Base-by-base conservation (phyloP, 257 asterid species). In the Anisodus acutangulus region DNA sequence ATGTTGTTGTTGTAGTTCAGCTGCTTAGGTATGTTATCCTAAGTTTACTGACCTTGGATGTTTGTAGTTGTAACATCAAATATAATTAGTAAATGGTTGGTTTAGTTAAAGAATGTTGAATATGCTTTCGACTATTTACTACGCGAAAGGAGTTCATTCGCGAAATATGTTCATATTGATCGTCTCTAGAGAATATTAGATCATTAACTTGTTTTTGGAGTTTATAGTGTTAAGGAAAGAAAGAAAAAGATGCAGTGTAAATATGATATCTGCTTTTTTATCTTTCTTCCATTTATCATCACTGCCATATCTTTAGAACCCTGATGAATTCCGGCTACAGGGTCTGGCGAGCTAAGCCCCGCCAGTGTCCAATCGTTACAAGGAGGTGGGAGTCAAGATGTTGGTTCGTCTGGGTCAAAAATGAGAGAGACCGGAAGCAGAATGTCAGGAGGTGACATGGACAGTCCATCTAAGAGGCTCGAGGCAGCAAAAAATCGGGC, bases 281-380 rank as follows among this genome's bases (percentile, higher is more conserved):
- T 82, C 35, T 31, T 31, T 31, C 35, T 31, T 31, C 35, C 35
- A 31, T 31, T 31, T 31, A 31, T 31, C 70, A 63, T 81, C 4
- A 62, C 47, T 19, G 4, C 60, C 60, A 11, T 47, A 16, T 10
- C 49, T 47, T 8, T 74, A 10, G 80, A 74, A 74, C 43, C 80
- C 39, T 35, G 78, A 62, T 82, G 63, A 9, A 62, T 85, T 57
- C 78, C 4, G 41, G 19, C 68, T 66, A 80, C 93, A 94, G 99
- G 95, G 84, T 89, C 96, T 45, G 90, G 92, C 2, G 94, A 95
- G 13, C 84, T 82, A 59, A 93, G 98, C 84, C 94, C 92, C 0
- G 89, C 88, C 49, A 94, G 94, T 90, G 85, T 87, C 86, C 95
- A 88, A 22, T 90, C 97, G 49, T 69, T 83, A 41, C 90, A 86